Evolutionary conservation across 371 early-diverging fungal genomes (phyloP).

Genomic region (Catenaria anguillulae): DNA sequence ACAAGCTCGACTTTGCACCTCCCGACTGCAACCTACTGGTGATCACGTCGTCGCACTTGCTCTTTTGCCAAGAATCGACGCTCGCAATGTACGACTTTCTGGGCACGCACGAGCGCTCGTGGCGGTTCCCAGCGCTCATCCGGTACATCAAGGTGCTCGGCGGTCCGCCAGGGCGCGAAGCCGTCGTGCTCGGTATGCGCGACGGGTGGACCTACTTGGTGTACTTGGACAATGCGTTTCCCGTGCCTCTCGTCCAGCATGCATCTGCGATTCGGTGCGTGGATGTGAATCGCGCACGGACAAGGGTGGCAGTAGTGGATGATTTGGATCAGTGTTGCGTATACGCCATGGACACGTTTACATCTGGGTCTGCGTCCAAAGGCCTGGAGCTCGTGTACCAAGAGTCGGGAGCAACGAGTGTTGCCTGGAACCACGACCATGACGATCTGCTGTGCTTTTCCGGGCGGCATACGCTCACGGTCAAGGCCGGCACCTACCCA

Average conservation of each 20-base stretch:
- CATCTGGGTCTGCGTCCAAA: not conserved
- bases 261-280: slow-evolving; percentile 25
- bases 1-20: slow-evolving; percentile 27
- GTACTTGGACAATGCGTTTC: slow-evolving; percentile 33
- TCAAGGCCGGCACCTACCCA: slow-evolving; percentile 28
- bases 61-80: slow-evolving; percentile 28
- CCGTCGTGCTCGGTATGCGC: slow-evolving; percentile 32
- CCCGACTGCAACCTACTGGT: slow-evolving; percentile 38
- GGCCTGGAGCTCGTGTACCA: slow-evolving; percentile 25
- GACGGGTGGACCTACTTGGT: slow-evolving; percentile 29
- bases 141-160: slow-evolving; percentile 36
- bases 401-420: slow-evolving; percentile 30
- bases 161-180: slow-evolving; percentile 31
- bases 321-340: slow-evolving; percentile 27
- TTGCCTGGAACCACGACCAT: slow-evolving; percentile 35
- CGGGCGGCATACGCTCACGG: slow-evolving; percentile 23
- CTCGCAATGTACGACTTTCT: slow-evolving; percentile 26
- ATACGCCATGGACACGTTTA: slow-evolving; percentile 11
- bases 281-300: slow-evolving; percentile 25
- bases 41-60: slow-evolving; percentile 29
- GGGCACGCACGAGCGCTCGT: slow-evolving; percentile 33
- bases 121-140: slow-evolving; percentile 30
- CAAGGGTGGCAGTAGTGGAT: slow-evolving; percentile 33
- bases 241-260: slow-evolving; percentile 25
- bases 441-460: slow-evolving; percentile 35